A percentile compares a stretch with the other conserved stretches of the same genome.
Evolutionary conservation across 2,329 filamentous ascomycete species (phyloP).

Genomic region (Acephala macrosclerotiorum): DNA sequence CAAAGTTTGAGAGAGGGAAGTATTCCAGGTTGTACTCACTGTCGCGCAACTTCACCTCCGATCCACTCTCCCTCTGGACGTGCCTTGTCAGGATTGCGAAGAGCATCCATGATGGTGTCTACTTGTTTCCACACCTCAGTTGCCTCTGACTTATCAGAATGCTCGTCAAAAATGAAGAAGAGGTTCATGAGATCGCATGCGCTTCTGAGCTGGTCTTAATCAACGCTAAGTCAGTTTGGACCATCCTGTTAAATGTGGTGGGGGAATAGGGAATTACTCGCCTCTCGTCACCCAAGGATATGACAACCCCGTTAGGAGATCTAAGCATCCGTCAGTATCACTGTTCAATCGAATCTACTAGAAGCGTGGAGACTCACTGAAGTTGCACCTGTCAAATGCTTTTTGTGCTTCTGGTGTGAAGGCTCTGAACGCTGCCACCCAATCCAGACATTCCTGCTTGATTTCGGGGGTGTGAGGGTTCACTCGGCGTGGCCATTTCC

Average conservation of each 20-base stretch:
- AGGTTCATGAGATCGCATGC: constrained; percentile 18
- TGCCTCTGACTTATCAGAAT: constrained; percentile 14
- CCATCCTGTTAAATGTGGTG: not conserved
- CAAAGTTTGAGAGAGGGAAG: not conserved
- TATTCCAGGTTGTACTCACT: constrained; percentile 1
- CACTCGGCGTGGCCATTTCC: constrained; percentile 13
- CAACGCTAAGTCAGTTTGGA: not conserved
- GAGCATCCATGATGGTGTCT: constrained; percentile 14
- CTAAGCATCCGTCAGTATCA: constrained; percentile 6
- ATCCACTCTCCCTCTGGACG: constrained; percentile 17
- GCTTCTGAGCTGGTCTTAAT: constrained; percentile 7
- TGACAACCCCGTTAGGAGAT: constrained; percentile 14
- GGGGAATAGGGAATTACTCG: constrained; percentile 1
- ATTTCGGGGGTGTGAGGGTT: constrained; percentile 13
- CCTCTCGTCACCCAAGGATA: constrained; percentile 18
- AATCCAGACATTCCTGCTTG: constrained; percentile 17
- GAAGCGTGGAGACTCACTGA: not conserved
- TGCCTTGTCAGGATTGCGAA: constrained; percentile 4
- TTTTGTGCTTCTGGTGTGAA: constrained; percentile 18
- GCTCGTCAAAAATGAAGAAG: constrained; percentile 18
- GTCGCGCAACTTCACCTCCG: constrained; percentile 17
- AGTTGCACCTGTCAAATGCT: constrained; percentile 17
- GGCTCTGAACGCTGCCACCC: constrained; percentile 2
- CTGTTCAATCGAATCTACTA: not conserved
- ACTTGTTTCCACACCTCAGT: constrained; percentile 15